Percentiles rank a stretch among this genome's conserved stretches.
Evolutionary conservation across 2,329 filamentous ascomycete species (phyloP).

Genomic region (Daldinia sp.): DNA sequence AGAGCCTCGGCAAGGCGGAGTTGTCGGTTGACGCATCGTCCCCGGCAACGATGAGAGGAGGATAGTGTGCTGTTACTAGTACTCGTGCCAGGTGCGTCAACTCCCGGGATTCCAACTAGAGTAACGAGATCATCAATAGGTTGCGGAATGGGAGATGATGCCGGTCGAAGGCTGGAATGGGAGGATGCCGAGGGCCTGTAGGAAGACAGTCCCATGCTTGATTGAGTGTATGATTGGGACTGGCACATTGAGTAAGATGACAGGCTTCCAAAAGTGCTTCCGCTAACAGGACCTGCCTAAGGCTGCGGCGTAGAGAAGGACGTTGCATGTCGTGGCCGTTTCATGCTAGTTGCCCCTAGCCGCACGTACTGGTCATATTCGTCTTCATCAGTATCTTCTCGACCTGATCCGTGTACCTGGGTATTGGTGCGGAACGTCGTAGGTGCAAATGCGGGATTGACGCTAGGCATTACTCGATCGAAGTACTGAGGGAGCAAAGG

Average conservation of each 20-base stretch:
- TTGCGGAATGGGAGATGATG: neutral
- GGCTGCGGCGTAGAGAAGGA: conserved; percentile 41
- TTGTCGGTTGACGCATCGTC: neutral
- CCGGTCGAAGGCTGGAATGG: neutral
- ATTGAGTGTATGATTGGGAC: neutral
- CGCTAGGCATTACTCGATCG: conserved; percentile 7
- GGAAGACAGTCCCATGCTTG: neutral
- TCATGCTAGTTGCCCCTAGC: neutral
- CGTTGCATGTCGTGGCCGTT: conserved; percentile 18
- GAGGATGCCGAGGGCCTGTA: neutral
- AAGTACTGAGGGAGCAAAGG: neutral
- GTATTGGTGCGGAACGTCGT: neutral
- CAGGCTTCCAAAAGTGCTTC: conserved; percentile 3
- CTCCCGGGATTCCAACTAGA: conserved; percentile 26
- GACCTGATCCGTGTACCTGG: neutral
- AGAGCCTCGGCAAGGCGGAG: conserved; percentile 13
- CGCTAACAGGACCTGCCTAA: conserved; percentile 25
- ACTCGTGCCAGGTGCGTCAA: neutral
- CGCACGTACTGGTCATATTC: neutral
- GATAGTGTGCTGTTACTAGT: neutral
- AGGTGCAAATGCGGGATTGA: conserved; percentile 3
- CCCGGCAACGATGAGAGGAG: neutral
- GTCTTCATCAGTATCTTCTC: neutral
- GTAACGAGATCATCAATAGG: conserved; percentile 12
- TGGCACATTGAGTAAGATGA: neutral